Conservation (phyloP, 305 asterid species). For the Fraxinus sp. region DNA sequence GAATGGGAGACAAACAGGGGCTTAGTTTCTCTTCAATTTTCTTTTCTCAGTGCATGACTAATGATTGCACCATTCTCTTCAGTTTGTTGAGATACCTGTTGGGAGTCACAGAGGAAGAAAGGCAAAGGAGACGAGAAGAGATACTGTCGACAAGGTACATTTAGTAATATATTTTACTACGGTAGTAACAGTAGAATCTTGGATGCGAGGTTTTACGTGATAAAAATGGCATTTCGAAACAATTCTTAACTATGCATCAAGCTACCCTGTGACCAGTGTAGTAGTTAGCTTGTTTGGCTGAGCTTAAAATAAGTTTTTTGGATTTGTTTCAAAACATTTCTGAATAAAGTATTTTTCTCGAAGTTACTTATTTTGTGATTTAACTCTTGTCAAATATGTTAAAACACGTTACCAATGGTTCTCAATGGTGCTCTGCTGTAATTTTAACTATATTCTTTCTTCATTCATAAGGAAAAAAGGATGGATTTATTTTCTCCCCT, state of each 20-base stretch:
- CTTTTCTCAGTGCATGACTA: neutral
- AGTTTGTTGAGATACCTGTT: constrained; percentile 79
- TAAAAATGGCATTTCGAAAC: neutral
- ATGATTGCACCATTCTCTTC: constrained; percentile 31
- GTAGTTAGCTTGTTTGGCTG: neutral
- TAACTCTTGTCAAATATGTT: neutral
- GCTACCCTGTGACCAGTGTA: neutral
- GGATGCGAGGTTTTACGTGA: neutral
- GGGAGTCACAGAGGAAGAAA: constrained; percentile 87
- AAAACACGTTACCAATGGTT: neutral
- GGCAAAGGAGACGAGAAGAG: constrained; percentile 83
- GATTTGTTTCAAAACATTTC: neutral
- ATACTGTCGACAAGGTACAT: constrained; percentile 82
- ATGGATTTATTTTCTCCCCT: neutral
- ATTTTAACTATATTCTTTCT: neutral
- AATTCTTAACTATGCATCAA: neutral
- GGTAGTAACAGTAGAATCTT: neutral
- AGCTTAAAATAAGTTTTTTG: neutral
- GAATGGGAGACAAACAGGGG: neutral
- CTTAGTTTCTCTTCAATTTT: neutral
- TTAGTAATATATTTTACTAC: neutral
- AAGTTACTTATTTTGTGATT: neutral
- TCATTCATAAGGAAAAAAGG: neutral
- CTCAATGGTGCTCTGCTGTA: neutral
- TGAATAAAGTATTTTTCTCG: neutral